phyloP scores from a whole-genome alignment of 2,329 filamentous ascomycete species.

The Apiospora sp. region DNA sequence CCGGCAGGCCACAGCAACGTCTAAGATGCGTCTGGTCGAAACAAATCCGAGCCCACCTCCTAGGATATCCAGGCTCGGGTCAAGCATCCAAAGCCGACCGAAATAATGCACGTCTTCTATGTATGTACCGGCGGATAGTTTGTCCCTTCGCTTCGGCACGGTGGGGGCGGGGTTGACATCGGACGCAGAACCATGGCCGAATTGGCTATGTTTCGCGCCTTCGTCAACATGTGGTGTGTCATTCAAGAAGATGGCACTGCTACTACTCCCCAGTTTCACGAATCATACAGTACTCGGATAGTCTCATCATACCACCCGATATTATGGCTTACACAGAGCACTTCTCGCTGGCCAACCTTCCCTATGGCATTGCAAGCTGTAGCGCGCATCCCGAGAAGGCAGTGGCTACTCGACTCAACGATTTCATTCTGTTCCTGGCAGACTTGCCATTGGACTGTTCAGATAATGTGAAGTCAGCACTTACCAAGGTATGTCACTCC shows the following conservation, averaged over 20 bases:
- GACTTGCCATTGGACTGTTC: slow-evolving; percentile 44
- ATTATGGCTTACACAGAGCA: slow-evolving; percentile 42
- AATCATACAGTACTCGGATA: neutral
- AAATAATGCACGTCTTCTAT: neutral
- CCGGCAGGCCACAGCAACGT: too few relatives aligned
- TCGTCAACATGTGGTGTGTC: neutral
- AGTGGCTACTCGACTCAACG: slow-evolving; percentile 58
- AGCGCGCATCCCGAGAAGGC: slow-evolving; percentile 46
- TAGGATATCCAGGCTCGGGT: neutral
- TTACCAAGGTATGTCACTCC: slow-evolving; percentile 30
- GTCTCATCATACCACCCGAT: neutral
- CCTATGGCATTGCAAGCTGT: slow-evolving; percentile 60
- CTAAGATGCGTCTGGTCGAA: neutral
- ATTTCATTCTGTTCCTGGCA: slow-evolving; percentile 60
- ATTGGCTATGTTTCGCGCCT: neutral
- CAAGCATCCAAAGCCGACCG: neutral
- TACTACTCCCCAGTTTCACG: neutral
- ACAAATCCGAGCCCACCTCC: neutral
- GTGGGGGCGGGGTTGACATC: slow-evolving; percentile 27
- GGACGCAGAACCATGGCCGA: neutral
- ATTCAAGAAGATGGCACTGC: neutral
- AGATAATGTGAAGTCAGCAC: slow-evolving; percentile 26
- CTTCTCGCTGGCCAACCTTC: slow-evolving; percentile 61
- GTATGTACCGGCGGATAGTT: neutral
- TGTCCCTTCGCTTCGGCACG: slow-evolving; percentile 23